These are phyloP conservation scores for Penicillium sp. DNA, from an alignment of 2,329 filamentous ascomycete genomes.

Conservation along the genomic window DNA sequence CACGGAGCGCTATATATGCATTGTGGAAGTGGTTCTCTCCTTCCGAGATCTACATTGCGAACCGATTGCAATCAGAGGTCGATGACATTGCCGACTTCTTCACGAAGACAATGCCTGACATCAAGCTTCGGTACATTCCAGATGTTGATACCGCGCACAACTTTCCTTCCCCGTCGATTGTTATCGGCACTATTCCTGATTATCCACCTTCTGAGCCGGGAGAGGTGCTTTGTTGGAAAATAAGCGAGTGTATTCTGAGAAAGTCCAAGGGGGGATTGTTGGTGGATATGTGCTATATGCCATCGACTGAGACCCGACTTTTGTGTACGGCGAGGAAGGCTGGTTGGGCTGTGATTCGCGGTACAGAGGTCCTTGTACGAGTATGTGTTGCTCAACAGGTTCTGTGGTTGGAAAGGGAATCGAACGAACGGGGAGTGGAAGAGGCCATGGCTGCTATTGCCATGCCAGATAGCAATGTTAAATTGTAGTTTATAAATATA, in stretches of 20 bases:
- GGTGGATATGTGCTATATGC: constrained; percentile 29
- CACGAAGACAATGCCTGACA: background rate
- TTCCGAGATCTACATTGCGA: constrained; percentile 22
- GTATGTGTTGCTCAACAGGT: constrained; percentile 23
- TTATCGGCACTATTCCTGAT: constrained; percentile 24
- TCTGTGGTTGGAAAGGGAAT: constrained; percentile 20
- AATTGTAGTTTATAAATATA: background rate
- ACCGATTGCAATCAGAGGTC: constrained; percentile 20
- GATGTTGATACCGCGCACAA: background rate
- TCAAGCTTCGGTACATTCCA: constrained; percentile 1
- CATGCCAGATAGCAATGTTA: constrained; percentile 16
- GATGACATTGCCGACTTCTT: constrained; percentile 19
- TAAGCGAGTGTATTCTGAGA: constrained; percentile 1
- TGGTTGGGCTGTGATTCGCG: constrained; percentile 21
- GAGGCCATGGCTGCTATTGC: constrained; percentile 10
- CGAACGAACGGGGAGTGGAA: constrained; percentile 12
- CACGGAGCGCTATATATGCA: constrained; percentile 21
- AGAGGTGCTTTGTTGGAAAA: constrained; percentile 9
- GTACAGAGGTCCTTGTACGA: constrained; percentile 22
- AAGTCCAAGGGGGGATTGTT: constrained; percentile 15
- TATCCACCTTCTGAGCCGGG: constrained; percentile 15
- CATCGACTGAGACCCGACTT: constrained; percentile 15
- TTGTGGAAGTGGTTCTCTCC: constrained; percentile 21
- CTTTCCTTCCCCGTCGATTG: constrained; percentile 12
- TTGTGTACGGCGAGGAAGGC: constrained; percentile 10